phyloP scores from a whole-genome alignment of 2,329 filamentous ascomycete genomes.

The Pseudogymnoascus sp. region DNA sequence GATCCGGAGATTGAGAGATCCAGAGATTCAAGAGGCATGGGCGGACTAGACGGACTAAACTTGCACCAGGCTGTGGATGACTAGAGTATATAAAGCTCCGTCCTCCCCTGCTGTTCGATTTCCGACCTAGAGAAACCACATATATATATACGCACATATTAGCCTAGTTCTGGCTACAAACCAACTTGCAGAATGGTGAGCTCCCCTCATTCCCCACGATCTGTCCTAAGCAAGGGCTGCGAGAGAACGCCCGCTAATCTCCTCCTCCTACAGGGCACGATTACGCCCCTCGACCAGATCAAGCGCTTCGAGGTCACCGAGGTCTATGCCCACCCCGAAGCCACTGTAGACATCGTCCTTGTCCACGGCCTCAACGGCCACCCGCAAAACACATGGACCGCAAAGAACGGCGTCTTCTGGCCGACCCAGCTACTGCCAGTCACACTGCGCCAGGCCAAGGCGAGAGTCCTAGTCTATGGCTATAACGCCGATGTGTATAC shows the following conservation, averaged over 20 bases:
- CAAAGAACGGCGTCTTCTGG: conserved; percentile 57
- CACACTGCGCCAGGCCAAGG: conserved; percentile 47
- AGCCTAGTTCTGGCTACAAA: neutral
- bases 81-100: neutral
- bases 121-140: neutral
- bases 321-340: conserved; percentile 51
- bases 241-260: neutral
- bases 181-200: neutral
- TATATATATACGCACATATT: neutral
- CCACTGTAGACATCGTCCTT: conserved; percentile 57
- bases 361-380: conserved; percentile 64
- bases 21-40: no score
- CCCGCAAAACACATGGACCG: conserved; percentile 54
- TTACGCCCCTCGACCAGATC: conserved; percentile 38
- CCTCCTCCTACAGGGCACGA: conserved; percentile 33
- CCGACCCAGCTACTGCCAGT: conserved; percentile 57
- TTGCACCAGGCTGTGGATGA: neutral
- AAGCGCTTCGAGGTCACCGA: conserved; percentile 50
- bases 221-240: neutral
- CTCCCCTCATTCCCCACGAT: neutral
- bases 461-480: conserved; percentile 63
- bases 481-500: conserved; percentile 60
- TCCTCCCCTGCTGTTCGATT: neutral
- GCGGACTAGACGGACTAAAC: no score
- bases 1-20: neutral